Conservation (phyloP, 2,329 filamentous ascomycete species). For the Diaporthe velutina region DNA sequence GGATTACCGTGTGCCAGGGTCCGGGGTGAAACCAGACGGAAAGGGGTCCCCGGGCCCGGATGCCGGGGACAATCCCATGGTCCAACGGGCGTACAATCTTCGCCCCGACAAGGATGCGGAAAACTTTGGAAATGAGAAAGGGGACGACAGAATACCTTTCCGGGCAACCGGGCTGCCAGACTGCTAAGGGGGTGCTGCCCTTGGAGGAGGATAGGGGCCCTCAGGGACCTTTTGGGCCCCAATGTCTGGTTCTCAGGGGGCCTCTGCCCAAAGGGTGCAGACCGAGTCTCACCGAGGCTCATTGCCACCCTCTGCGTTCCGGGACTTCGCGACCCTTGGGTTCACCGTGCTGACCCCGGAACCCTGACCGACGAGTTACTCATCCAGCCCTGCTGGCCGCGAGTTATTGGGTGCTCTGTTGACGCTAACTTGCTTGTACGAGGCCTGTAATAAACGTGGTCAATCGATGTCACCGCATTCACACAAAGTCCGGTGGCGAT, state of each 20-base stretch:
- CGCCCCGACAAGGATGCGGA: conserved; percentile 13
- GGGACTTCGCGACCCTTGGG: conserved; percentile 4
- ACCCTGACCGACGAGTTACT: background rate
- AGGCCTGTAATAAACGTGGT: background rate
- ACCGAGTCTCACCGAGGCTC: conserved; percentile 18
- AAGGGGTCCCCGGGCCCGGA: conserved; percentile 17
- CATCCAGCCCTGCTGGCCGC: background rate
- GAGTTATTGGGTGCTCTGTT: background rate
- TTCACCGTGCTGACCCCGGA: conserved; percentile 19
- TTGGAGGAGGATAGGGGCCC: conserved; percentile 8
- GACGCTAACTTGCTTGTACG: background rate
- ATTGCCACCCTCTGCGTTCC: background rate
- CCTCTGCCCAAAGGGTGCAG: background rate
- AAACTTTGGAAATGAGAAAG: conserved; percentile 33
- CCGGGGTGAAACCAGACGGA: conserved; percentile 10
- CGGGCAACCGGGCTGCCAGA: background rate
- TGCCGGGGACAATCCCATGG: conserved; percentile 11
- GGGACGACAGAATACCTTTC: background rate
- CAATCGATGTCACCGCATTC: background rate
- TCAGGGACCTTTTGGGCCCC: too few species aligned
- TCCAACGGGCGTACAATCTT: conserved; percentile 23
- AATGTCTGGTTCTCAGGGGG: background rate
- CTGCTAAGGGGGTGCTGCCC: background rate
- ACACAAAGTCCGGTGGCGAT: background rate
- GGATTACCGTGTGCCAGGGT: conserved; percentile 17